Evolutionary conservation across 2,329 filamentous ascomycete species (phyloP).

Genomic region (Pseudofabraea citricarpa): DNA sequence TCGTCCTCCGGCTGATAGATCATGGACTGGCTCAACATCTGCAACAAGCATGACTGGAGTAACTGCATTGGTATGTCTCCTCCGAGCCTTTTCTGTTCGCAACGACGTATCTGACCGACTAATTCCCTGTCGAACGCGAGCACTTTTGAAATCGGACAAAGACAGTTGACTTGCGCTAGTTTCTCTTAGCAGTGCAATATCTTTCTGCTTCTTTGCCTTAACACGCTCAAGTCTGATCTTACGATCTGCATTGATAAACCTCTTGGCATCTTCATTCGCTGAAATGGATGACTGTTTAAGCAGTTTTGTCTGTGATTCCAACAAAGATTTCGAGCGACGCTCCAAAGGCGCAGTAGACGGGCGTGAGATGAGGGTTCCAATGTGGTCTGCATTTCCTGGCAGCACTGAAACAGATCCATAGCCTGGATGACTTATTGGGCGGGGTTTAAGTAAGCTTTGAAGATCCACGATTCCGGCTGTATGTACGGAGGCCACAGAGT

Average conservation of each 20-base stretch:
- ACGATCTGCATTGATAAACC: neutral
- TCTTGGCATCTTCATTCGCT: slow-evolving; percentile 1
- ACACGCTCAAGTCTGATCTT: slow-evolving; percentile 18
- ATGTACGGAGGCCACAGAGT: neutral
- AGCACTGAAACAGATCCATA: too few relatives aligned
- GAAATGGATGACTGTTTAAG: neutral
- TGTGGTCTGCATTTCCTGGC: neutral
- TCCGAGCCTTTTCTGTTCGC: neutral
- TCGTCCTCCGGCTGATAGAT: neutral
- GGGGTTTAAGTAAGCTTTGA: too few relatives aligned
- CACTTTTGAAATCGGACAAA: neutral
- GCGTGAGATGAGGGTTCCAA: neutral
- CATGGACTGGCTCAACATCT: slow-evolving; percentile 3
- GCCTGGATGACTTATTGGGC: too few relatives aligned
- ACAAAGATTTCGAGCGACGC: neutral
- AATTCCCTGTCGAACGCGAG: neutral
- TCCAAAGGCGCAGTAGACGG: neutral
- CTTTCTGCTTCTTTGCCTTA: slow-evolving; percentile 16
- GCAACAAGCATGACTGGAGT: slow-evolving; percentile 13
- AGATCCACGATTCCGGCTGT: neutral
- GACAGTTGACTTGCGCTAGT: neutral
- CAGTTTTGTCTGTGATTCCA: neutral
- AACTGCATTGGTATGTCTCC: neutral
- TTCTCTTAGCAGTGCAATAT: slow-evolving; percentile 14
- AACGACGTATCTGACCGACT: neutral